Evolutionary conservation across 2,329 filamentous ascomycete genomes (phyloP).

Genomic region (Parastagonospora nodorum): DNA sequence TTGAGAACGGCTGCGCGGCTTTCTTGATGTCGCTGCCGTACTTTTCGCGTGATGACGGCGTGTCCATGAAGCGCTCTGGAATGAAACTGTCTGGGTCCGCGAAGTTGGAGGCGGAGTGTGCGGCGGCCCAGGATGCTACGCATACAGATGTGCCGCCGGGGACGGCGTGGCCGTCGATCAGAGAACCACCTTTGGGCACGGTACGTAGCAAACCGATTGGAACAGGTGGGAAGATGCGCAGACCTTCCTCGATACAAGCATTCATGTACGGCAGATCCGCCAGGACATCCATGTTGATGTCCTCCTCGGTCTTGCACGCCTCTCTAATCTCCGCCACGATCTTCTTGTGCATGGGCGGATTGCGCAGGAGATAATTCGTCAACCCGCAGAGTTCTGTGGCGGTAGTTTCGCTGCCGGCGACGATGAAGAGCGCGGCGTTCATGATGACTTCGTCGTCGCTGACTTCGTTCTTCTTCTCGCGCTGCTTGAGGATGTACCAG

Average conservation of each 20-base stretch:
- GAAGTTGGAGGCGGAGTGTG: conserved; percentile 41
- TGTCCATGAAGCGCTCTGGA: conserved; percentile 44
- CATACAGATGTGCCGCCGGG: conserved; percentile 39
- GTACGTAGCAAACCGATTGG: conserved; percentile 47
- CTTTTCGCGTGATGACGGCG: conserved; percentile 14
- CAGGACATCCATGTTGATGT: conserved; percentile 41
- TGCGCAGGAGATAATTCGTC: conserved; percentile 35
- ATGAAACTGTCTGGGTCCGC: conserved; percentile 37
- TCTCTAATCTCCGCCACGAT: conserved; percentile 33
- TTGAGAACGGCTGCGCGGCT: conserved; percentile 38
- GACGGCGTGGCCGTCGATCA: conserved; percentile 46
- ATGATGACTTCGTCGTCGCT: conserved; percentile 39
- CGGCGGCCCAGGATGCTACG: conserved; percentile 34
- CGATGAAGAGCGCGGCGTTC: conserved; percentile 40
- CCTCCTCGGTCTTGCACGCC: conserved; percentile 31
- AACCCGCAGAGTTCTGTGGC: conserved; percentile 41
- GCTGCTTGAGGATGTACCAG: conserved; percentile 41
- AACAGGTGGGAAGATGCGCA: conserved; percentile 54
- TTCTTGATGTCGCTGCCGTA: conserved; percentile 33
- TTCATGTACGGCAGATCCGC: conserved; percentile 47
- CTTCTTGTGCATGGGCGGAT: conserved; percentile 27
- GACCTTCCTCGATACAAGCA: conserved; percentile 53
- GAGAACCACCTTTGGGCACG: conserved; percentile 42
- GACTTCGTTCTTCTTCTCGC: conserved; percentile 42
- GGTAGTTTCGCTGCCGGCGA: conserved; percentile 43